Percentiles rank a stretch among this genome's conserved stretches.
Conservation (phyloP, 169 alveolate species). For the Neospora caninum region DNA sequence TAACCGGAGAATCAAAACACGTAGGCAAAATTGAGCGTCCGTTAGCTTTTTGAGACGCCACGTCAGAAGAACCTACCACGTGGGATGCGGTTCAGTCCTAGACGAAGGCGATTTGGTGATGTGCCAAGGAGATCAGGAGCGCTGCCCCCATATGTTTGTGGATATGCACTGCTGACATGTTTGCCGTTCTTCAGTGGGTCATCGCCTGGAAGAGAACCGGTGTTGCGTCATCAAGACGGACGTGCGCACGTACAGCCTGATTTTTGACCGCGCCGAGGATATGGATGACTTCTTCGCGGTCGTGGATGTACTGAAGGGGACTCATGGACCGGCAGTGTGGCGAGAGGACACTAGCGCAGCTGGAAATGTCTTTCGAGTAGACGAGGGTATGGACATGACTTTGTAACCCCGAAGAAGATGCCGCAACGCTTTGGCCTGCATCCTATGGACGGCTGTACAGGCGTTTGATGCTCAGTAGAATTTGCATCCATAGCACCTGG, state of each 20-base stretch:
- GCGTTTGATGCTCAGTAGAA: too few species aligned
- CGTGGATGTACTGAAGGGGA: constrained; percentile 53
- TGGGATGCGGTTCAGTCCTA: neutral
- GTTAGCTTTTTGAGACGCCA: too few species aligned
- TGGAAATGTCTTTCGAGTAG: neutral
- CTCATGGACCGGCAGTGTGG: constrained; percentile 69
- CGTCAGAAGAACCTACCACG: too few species aligned
- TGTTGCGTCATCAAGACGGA: constrained; percentile 58
- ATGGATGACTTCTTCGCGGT: constrained; percentile 60
- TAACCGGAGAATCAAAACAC: constrained; percentile 30
- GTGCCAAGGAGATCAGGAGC: too few species aligned
- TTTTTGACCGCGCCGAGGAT: constrained; percentile 28
- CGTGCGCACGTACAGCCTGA: constrained; percentile 45
- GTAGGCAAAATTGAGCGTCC: constrained; percentile 1
- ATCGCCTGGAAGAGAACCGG: constrained; percentile 55
- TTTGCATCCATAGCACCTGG: too few species aligned
- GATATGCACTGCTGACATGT: neutral
- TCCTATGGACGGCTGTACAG: too few species aligned
- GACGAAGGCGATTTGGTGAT: neutral
- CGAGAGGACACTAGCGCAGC: neutral
- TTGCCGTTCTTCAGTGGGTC: constrained; percentile 46
- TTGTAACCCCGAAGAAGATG: neutral
- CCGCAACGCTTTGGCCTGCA: neutral
- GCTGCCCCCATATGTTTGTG: too few species aligned
- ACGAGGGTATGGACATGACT: neutral